phyloP scores from a whole-genome alignment of 345 rosid species.

The Populus nigra region DNA sequence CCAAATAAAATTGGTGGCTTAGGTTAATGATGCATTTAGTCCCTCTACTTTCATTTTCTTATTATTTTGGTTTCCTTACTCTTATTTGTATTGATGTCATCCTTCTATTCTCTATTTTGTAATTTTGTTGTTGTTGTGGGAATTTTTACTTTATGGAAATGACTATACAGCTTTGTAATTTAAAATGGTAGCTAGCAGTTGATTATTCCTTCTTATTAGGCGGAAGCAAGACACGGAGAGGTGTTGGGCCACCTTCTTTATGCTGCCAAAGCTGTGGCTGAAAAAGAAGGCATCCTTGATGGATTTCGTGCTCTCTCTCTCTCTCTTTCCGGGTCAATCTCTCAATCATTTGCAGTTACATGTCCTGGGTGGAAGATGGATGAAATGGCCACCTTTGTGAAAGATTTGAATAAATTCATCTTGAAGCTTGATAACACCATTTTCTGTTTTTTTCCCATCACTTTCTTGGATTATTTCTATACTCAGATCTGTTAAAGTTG shows the following conservation, averaged over 20 bases:
- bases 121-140: no score
- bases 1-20: background rate
- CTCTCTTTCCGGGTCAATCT: slow-evolving; percentile 67
- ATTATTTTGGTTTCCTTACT: no score
- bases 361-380: slow-evolving; percentile 76
- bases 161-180: background rate
- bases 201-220: slow-evolving; percentile 37
- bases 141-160: background rate
- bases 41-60: no score
- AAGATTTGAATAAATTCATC: background rate
- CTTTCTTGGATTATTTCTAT: background rate
- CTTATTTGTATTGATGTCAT: no score
- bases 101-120: no score
- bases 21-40: no score
- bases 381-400: slow-evolving; percentile 95
- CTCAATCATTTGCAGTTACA: slow-evolving; percentile 93
- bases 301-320: background rate
- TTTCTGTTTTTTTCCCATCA: background rate
- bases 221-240: slow-evolving; percentile 69
- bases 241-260: slow-evolving; percentile 72
- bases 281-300: slow-evolving; percentile 68
- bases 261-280: slow-evolving; percentile 85
- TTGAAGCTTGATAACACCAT: background rate
- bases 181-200: background rate
- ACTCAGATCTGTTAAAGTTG: background rate